Evolutionary conservation across 2,329 filamentous ascomycete genomes (phyloP), one percentile per base, ranked within the genome.

Genomic region (Lasiodiplodia theobromae): DNA sequence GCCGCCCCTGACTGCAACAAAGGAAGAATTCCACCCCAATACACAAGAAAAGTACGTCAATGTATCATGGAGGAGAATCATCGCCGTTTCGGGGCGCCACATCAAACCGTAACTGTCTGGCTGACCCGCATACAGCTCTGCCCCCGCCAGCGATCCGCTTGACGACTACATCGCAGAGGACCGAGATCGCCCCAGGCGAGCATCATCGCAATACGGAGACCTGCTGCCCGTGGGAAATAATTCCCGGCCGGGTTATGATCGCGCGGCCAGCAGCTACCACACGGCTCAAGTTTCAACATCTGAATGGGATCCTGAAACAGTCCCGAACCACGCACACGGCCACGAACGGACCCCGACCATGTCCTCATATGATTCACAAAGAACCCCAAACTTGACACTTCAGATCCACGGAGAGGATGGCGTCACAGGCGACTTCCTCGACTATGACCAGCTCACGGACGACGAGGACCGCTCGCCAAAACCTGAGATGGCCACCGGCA

Each of bases 41-140:
- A 77, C 80, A 65, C 77, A 80, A 7, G 79, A 81, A 73, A 76
- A 77, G 79, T 81, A 71, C 74, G 79, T 72, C 31, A 38, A 16
- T 12, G 58, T 44, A 11, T 25, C 23, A 47, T 25, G 21, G 7
- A 10, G 31, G 31, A 8, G 12, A 60, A 47, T 25, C 44, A 25
- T 11, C 25, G n/a, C 44, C 40, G 60, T 64, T 53, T 64, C 47
- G 60, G 44, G 11, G 28, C 60, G 31, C 28, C 5, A 64, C 47
- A 10, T 52, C 60, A 64, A 64, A 64, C 44, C 12, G 28, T n/a
- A 38, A 49, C 58, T 51, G 58, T 63, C 58, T 3, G 23, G 38
- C 60, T 64, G 47, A 64, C 60, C 44, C 28, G 60, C 40, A 12
- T 47, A 18, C 37, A 64, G 60, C 34, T 76, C 60, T n/a, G 11